A percentile compares a stretch with the other conserved stretches of the same genome.
Conservation (phyloP, 352 stramenopile species). For the Albugo laibachii region DNA sequence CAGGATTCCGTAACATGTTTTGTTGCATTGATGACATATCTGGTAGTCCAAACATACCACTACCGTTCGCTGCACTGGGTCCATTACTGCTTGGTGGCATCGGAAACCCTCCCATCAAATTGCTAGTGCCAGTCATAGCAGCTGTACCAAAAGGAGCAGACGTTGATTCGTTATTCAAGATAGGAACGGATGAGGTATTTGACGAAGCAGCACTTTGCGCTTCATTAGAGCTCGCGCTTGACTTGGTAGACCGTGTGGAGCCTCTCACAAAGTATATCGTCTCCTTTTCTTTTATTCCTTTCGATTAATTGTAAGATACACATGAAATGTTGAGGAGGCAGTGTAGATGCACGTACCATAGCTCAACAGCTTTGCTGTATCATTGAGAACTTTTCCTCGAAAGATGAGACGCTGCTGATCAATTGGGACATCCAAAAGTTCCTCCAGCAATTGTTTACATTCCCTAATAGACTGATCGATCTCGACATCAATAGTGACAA, state of each 20-base stretch:
- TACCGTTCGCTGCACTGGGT: neutral
- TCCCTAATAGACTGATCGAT: slow-evolving; percentile 46
- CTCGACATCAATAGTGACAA: slow-evolving; percentile 50
- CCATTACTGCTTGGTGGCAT: neutral
- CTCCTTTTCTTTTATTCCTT: slow-evolving; percentile 55
- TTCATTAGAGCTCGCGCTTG: slow-evolving; percentile 1
- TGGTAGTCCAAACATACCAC: slow-evolving; percentile 15
- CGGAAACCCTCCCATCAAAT: no score
- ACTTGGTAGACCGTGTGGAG: slow-evolving; percentile 8
- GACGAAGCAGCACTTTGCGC: neutral
- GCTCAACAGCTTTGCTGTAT: slow-evolving; percentile 62
- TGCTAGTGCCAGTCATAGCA: neutral
- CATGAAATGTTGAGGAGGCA: slow-evolving; percentile 6
- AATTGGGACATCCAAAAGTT: slow-evolving; percentile 39
- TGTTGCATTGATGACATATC: slow-evolving; percentile 72
- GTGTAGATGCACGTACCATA: slow-evolving; percentile 28
- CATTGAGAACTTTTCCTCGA: slow-evolving; percentile 83
- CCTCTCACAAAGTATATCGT: slow-evolving; percentile 77
- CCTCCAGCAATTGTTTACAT: slow-evolving; percentile 61
- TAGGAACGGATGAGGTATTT: no score
- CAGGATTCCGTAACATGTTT: slow-evolving; percentile 75
- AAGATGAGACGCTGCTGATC: slow-evolving; percentile 75
- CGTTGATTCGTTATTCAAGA: neutral
- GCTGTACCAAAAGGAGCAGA: neutral
- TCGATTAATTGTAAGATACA: neutral